A percentile compares a stretch with the other conserved stretches of the same genome.
Conservation (phyloP, 495 filamentous ascomycete species). For the Penicillium subrubescens region DNA sequence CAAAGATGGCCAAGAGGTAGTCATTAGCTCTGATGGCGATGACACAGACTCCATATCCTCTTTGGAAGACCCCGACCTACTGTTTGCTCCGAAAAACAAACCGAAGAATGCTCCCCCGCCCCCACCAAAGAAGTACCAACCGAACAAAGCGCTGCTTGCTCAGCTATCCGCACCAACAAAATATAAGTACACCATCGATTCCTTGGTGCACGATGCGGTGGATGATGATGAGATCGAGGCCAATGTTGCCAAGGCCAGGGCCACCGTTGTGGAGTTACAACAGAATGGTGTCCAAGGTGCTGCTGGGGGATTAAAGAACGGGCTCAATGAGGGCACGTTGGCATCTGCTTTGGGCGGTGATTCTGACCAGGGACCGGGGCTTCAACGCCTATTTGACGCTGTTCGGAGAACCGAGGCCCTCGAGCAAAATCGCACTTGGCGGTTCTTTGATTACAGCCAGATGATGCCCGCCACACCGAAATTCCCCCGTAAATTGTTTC, state of each 20-base stretch:
- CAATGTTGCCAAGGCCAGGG: constrained; percentile 55
- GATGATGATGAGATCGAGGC: constrained; percentile 60
- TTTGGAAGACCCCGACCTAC: constrained; percentile 47
- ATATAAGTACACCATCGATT: constrained; percentile 69
- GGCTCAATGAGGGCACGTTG: constrained; percentile 46
- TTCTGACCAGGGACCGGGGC: constrained; percentile 47
- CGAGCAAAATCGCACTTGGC: constrained; percentile 60
- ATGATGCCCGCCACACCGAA: constrained; percentile 35
- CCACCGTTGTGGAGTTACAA: constrained; percentile 36
- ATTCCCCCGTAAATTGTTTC: constrained; percentile 38
- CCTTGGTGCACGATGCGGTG: constrained; percentile 60
- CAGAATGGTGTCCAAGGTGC: not conserved
- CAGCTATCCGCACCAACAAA: constrained; percentile 40
- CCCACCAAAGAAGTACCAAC: constrained; percentile 14
- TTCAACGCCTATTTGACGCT: constrained; percentile 65
- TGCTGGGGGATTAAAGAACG: constrained; percentile 12
- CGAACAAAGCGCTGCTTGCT: constrained; percentile 12
- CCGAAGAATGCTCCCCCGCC: constrained; percentile 15
- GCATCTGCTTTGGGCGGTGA: constrained; percentile 50
- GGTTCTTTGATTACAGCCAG: constrained; percentile 59
- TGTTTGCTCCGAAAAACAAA: constrained; percentile 33
- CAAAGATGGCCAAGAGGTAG: constrained; percentile 51
- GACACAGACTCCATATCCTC: constrained; percentile 59
- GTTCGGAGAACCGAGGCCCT: constrained; percentile 75
- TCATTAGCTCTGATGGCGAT: constrained; percentile 74